phyloP scores from a whole-genome alignment of 176 grass and related monocot species.

The Poa annua region DNA sequence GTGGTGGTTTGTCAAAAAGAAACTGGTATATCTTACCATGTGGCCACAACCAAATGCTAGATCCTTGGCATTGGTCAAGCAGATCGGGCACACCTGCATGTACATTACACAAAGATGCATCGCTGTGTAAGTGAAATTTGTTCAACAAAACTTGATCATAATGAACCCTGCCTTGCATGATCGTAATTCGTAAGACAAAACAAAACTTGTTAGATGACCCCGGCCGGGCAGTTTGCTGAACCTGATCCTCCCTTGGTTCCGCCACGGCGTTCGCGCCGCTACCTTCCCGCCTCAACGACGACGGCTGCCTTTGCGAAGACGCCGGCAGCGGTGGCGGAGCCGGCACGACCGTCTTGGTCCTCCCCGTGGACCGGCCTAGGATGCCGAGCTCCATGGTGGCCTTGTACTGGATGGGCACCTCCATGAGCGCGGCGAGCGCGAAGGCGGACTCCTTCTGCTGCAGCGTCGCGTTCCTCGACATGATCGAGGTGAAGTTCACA shows the following conservation, averaged over 20 bases:
- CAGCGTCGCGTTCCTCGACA: slow-evolving; percentile 52
- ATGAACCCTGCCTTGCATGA: background rate
- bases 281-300: slow-evolving; percentile 43
- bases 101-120: background rate
- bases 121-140: background rate
- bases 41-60: slow-evolving; percentile 90
- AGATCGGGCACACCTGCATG: slow-evolving; percentile 79
- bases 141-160: background rate
- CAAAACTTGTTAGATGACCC: background rate
- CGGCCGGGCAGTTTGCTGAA: background rate
- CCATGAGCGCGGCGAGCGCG: slow-evolving; percentile 91
- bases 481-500: slow-evolving; percentile 89
- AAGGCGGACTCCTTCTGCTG: slow-evolving; percentile 85
- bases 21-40: slow-evolving; percentile 53
- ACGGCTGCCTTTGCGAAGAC: slow-evolving; percentile 39
- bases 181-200: background rate
- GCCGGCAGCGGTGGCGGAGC: slow-evolving; percentile 65
- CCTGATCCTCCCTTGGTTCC: slow-evolving; percentile 49
- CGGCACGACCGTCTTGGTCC: slow-evolving; percentile 51
- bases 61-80: slow-evolving; percentile 81
- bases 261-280: slow-evolving; percentile 3
- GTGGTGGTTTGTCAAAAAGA: no score
- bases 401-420: slow-evolving; percentile 93
- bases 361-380: slow-evolving; percentile 71
- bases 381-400: slow-evolving; percentile 87